Percentiles rank a stretch among this genome's conserved stretches.
phyloP scores from a whole-genome alignment of 2,329 filamentous ascomycete genomes.

The Colletotrichum sidae region DNA sequence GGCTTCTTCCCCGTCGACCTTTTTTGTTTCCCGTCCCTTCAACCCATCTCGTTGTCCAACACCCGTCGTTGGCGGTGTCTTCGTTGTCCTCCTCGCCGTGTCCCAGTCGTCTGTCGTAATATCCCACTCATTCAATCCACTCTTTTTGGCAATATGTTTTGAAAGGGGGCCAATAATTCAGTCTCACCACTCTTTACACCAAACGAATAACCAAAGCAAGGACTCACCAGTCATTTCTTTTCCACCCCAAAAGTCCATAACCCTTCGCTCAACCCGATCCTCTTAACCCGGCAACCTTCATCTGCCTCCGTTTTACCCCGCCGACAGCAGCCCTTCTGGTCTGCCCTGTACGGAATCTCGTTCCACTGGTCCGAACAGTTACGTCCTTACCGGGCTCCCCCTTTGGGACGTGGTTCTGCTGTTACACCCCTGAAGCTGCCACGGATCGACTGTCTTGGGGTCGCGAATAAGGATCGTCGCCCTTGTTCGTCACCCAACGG shows the following conservation, averaged over 20 bases:
- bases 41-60: no score
- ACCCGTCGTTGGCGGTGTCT: not conserved
- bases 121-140: constrained; percentile 19
- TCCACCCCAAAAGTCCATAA: constrained; percentile 8
- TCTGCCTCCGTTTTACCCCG: no score
- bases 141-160: constrained; percentile 20
- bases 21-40: constrained; percentile 27
- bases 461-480: constrained; percentile 37
- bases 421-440: constrained; percentile 25
- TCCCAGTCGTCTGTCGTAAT: constrained; percentile 10
- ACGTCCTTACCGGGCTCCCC: constrained; percentile 18
- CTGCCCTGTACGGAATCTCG: not conserved
- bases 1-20: constrained; percentile 12
- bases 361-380: constrained; percentile 9
- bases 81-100: constrained; percentile 2
- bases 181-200: constrained; percentile 33
- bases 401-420: constrained; percentile 21
- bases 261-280: constrained; percentile 20
- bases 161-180: constrained; percentile 25
- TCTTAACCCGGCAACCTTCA: constrained; percentile 10
- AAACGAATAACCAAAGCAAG: constrained; percentile 15
- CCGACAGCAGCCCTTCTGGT: constrained; percentile 15
- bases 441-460: constrained; percentile 35
- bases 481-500: constrained; percentile 31
- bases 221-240: constrained; percentile 34